Percentiles rank a stretch among this genome's conserved stretches.
phyloP scores from a whole-genome alignment of 805 yeast species.

The Kodamaea lidongshanica region DNA sequence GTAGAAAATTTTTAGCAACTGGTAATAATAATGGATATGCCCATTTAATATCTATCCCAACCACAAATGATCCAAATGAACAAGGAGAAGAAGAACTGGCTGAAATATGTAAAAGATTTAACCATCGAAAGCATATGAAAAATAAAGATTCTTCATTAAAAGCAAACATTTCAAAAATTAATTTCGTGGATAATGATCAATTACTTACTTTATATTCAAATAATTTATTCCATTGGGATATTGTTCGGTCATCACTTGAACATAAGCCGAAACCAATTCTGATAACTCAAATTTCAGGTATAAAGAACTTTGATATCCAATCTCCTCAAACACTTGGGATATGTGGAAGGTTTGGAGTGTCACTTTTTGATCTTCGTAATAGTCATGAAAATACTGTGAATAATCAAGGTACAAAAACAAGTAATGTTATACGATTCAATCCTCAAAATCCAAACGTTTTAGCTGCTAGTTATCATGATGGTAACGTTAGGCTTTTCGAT shows the following conservation, averaged over 20 bases:
- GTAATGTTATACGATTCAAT: constrained; percentile 15
- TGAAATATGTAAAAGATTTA: constrained; percentile 69
- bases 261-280: constrained; percentile 44
- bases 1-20: constrained; percentile 44
- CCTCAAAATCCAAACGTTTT: constrained; percentile 52
- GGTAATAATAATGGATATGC: constrained; percentile 76
- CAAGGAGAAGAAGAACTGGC: constrained; percentile 39
- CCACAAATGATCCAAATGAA: constrained; percentile 18
- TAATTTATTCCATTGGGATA: constrained; percentile 72
- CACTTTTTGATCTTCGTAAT: constrained; percentile 63
- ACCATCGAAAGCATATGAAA: constrained; percentile 62
- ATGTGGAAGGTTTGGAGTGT: constrained; percentile 68
- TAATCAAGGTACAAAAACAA: constrained; percentile 4
- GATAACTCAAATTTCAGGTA: constrained; percentile 46
- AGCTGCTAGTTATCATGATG: constrained; percentile 58
- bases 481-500: constrained; percentile 67
- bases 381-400: constrained; percentile 1
- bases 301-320: constrained; percentile 33
- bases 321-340: constrained; percentile 52
- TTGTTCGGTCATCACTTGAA: constrained; percentile 44
- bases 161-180: constrained; percentile 24
- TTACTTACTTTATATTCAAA: constrained; percentile 62
- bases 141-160: constrained; percentile 8
- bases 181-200: constrained; percentile 32
- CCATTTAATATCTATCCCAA: constrained; percentile 66